phyloP scores from a whole-genome alignment of 345 rosid species.

The Physaria fendleri region DNA sequence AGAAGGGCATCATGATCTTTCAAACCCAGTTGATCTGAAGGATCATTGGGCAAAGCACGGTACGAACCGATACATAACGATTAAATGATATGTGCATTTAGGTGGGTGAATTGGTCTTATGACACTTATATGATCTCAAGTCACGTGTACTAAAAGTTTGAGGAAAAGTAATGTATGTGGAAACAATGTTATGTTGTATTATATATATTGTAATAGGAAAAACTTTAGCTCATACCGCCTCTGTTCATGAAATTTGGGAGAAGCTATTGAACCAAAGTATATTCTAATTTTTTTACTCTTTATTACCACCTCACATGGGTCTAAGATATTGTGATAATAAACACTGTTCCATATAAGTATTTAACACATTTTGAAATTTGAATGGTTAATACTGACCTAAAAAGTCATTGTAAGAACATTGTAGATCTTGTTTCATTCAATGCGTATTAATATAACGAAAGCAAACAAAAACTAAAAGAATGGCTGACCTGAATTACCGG shows the following conservation, averaged over 20 bases:
- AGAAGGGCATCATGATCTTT: slow-evolving; percentile 66
- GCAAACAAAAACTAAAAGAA: not conserved
- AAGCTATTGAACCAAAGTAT: too few species aligned
- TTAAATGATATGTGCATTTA: slow-evolving; percentile 31
- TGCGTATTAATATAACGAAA: not conserved
- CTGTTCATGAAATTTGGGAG: not conserved
- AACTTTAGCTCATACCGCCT: not conserved
- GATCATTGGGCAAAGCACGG: slow-evolving; percentile 82
- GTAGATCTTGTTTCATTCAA: slow-evolving; percentile 4
- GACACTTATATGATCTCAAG: not conserved
- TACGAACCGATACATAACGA: slow-evolving; percentile 52
- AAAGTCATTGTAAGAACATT: not conserved
- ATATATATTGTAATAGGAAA: slow-evolving; percentile 1
- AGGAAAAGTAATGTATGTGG: slow-evolving; percentile 13
- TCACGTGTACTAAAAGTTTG: slow-evolving; percentile 9
- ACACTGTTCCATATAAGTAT: not conserved
- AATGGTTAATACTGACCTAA: not conserved
- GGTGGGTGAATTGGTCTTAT: slow-evolving; percentile 13
- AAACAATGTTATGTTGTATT: slow-evolving; percentile 16
- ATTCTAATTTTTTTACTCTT: too few species aligned
- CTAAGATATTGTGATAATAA: too few species aligned
- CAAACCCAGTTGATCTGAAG: slow-evolving; percentile 63
- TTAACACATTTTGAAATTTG: not conserved
- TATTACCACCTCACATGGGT: too few species aligned
- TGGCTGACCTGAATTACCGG: slow-evolving; percentile 27